Evolutionary conservation across 2,329 filamentous ascomycete species (phyloP).

Genomic region (Ascochyta koolunga): DNA sequence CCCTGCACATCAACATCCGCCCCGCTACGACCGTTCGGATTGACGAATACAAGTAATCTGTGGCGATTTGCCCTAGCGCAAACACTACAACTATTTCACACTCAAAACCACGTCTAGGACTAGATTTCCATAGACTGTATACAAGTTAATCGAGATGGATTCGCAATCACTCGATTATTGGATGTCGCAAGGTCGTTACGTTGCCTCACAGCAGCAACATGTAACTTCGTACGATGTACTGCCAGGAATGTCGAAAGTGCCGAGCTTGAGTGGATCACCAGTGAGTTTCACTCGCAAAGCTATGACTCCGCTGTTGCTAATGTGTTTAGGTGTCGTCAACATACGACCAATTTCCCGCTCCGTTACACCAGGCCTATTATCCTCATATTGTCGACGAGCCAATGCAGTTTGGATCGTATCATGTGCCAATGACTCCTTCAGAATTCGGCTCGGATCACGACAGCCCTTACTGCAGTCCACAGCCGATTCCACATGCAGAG

Average conservation of each 20-base stretch:
- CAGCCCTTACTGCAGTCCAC: constrained; percentile 47
- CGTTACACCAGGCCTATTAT: constrained; percentile 41
- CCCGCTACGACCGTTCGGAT: background rate
- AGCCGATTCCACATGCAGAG: constrained; percentile 34
- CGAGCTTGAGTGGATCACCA: constrained; percentile 48
- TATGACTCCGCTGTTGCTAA: background rate
- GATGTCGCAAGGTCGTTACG: constrained; percentile 44
- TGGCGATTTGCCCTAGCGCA: no score
- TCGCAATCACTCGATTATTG: constrained; percentile 47
- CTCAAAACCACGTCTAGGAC: background rate
- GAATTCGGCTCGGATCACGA: constrained; percentile 50
- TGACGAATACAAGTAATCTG: background rate
- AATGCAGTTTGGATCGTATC: constrained; percentile 42
- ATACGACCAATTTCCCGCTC: constrained; percentile 44
- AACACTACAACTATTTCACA: background rate
- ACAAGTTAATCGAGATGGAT: constrained; percentile 35
- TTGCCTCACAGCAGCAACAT: constrained; percentile 42
- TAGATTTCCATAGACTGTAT: background rate
- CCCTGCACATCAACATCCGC: constrained; percentile 1
- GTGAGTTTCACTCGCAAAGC: constrained; percentile 28
- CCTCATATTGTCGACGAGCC: constrained; percentile 42
- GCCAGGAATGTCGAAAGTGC: constrained; percentile 44
- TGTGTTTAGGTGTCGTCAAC: constrained; percentile 42
- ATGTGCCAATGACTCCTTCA: constrained; percentile 48
- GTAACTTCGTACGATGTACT: constrained; percentile 40